phyloP scores from a whole-genome alignment of 805 yeast genomes.

The Candida yuanshanica region DNA sequence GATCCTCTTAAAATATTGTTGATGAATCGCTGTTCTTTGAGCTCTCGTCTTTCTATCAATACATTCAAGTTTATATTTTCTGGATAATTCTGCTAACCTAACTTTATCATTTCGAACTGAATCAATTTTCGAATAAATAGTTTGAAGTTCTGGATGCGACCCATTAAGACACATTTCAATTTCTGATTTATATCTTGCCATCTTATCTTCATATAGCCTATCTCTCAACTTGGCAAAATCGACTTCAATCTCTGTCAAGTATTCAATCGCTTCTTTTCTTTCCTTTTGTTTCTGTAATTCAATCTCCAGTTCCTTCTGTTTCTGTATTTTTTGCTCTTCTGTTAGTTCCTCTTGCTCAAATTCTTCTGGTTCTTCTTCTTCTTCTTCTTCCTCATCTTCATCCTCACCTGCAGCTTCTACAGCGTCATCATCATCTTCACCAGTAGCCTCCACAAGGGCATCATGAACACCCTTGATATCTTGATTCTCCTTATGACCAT shows the following conservation, averaged over 20 bases:
- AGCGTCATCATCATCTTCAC: conserved; percentile 6
- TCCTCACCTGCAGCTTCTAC: conserved; percentile 8
- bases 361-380: conserved; percentile 17
- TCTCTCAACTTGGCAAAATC: conserved; percentile 86
- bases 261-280: conserved; percentile 61
- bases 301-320: conserved; percentile 16
- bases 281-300: conserved; percentile 30
- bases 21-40: conserved; percentile 73
- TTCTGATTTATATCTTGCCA: conserved; percentile 73
- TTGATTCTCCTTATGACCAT: not conserved
- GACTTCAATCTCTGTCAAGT: conserved; percentile 73
- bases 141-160: conserved; percentile 83
- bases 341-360: conserved; percentile 20
- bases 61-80: conserved; percentile 66
- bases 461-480: not conserved
- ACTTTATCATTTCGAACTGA: conserved; percentile 69
- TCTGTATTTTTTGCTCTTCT: conserved; percentile 18
- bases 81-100: conserved; percentile 40
- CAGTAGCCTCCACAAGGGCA: not conserved
- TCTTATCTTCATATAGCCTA: conserved; percentile 75
- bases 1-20: conserved; percentile 64
- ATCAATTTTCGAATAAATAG: conserved; percentile 65
- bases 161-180: conserved; percentile 83
- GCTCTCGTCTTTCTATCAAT: conserved; percentile 80
- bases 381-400: conserved; percentile 18